Base-by-base conservation (phyloP, 1,139 yeast species). In the Magnusiomyces paraingens region DNA sequence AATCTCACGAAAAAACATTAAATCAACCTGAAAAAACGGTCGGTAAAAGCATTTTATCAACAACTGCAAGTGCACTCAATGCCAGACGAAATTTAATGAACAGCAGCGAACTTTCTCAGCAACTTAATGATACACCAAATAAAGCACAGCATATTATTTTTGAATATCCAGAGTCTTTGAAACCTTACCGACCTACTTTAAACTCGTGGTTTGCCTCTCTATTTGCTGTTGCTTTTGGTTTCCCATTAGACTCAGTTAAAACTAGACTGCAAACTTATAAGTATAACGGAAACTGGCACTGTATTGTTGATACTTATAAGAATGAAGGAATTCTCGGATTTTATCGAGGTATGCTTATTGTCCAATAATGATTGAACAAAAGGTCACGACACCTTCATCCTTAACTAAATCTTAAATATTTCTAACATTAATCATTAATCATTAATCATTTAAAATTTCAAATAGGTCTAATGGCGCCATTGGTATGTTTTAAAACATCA, bases 241-340 rank as follows among this genome's bases (percentile, higher is more conserved):
- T 83, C 64, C 96, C 96, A 0, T 68, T 89, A 50, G 96, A 89
- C 66, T 84, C 95, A 11, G 76, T 89, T 55, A 89, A 89, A 67
- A 87, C 95, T 0, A 71, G 96, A 59, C 83, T 86, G 81, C 96
- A 89, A 66, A 85, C 95, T 0, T 86, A 86, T 67, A 76, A 78
- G 49, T 87, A 81, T 68, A 71, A 72, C 12, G 76, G 81, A 48
- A 78, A 84, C 48, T 68, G 75, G 58, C 82, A 81, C 55, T 88
- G 95, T 65, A 71, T 84, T 15, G 65, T 65, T 38, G 73, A 76
- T 52, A 85, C 95, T 0, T 73, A 81, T 46, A 62, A 65, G 11
- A 70, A 73, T 8, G 96, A 86, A 64, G 95, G 96, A 0, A 46
- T 83, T 2, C 60, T 70, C 15, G 95, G 95, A 4, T 80, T 89